Conservation (phyloP, 805 yeast species). For the Yamadazyma laniorum region DNA sequence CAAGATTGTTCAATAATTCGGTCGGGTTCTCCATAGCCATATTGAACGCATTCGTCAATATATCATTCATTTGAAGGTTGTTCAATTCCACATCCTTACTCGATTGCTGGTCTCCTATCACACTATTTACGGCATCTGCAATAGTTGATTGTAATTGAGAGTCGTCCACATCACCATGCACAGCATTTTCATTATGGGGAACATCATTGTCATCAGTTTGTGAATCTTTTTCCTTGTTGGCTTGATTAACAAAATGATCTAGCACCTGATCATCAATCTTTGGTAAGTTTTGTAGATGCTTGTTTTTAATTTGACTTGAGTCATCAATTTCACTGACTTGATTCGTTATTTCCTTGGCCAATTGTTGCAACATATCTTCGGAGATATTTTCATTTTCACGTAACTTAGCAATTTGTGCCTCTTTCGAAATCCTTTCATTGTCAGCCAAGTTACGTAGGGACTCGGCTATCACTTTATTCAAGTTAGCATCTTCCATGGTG, state of each 20-base stretch:
- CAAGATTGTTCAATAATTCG: constrained; percentile 39
- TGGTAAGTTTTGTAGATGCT: constrained; percentile 22
- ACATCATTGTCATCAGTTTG: constrained; percentile 1
- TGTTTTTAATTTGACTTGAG: constrained; percentile 2
- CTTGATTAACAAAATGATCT: constrained; percentile 36
- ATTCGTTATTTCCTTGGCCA: constrained; percentile 29
- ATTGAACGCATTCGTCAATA: constrained; percentile 72
- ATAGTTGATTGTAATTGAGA: constrained; percentile 46
- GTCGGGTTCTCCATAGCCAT: constrained; percentile 70
- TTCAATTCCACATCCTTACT: constrained; percentile 43
- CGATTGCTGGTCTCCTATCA: constrained; percentile 17
- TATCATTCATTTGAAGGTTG: constrained; percentile 58
- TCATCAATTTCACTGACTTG: constrained; percentile 25
- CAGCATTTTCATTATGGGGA: constrained; percentile 1
- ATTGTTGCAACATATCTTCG: constrained; percentile 25
- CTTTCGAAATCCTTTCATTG: constrained; percentile 2
- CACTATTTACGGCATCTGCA: constrained; percentile 56
- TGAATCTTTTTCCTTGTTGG: constrained; percentile 19
- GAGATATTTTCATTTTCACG: constrained; percentile 3
- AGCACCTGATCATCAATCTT: constrained; percentile 35
- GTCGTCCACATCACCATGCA: constrained; percentile 3
- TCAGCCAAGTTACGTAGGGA: constrained; percentile 19
- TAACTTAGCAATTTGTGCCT: not conserved
- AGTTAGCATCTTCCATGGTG: constrained; percentile 17
- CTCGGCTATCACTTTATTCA: constrained; percentile 21